A percentile compares a stretch with the other conserved stretches of the same genome.
phyloP scores from a whole-genome alignment of 2,329 filamentous ascomycete genomes.

The Aspergillus caelatus region DNA sequence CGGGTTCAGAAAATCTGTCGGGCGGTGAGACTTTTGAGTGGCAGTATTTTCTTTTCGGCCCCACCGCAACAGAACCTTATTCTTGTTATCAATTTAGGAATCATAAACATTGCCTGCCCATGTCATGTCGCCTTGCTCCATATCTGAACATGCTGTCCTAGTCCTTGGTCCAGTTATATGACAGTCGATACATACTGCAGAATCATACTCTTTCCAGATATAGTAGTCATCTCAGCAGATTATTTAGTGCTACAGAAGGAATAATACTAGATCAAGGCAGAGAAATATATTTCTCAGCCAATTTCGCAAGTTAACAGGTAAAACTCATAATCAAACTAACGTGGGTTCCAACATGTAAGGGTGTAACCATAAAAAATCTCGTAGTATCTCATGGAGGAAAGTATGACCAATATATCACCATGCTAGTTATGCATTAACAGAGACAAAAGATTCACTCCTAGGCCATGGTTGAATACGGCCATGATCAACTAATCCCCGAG shows the following conservation, averaged over 20 bases:
- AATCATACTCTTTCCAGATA: neutral
- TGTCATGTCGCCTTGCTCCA: neutral
- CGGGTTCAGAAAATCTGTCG: conserved; percentile 29
- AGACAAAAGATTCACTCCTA: neutral
- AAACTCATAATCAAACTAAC: neutral
- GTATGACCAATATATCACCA: neutral
- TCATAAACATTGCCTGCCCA: neutral
- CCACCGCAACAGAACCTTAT: neutral
- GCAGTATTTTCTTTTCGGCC: conserved; percentile 23
- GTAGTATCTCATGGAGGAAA: neutral
- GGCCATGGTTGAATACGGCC: neutral
- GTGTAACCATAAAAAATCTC: neutral
- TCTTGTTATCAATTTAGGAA: neutral
- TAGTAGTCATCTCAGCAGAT: too few relatives aligned
- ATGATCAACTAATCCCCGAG: neutral
- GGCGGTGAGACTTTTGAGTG: conserved; percentile 36
- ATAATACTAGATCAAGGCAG: neutral
- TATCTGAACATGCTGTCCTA: neutral
- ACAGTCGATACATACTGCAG: neutral
- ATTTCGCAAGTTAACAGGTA: neutral
- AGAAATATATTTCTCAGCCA: too few relatives aligned
- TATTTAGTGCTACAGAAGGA: neutral
- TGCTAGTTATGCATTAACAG: neutral
- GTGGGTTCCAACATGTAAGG: neutral
- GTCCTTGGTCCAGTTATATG: neutral